Base-by-base conservation (phyloP, 345 rosid genomes). In the Gossypium thurberi region DNA sequence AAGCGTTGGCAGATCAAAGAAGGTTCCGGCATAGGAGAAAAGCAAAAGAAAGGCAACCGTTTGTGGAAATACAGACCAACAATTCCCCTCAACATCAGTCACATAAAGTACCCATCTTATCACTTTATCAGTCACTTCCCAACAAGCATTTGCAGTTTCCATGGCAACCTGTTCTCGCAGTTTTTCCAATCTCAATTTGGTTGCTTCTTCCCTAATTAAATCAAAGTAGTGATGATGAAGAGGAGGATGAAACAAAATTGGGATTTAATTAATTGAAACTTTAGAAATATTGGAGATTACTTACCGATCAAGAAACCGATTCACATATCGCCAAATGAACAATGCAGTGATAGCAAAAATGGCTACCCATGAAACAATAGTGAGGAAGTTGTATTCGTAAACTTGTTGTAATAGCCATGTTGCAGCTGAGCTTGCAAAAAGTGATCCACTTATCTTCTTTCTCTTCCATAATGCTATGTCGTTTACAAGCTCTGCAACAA, bases 401-500 rank as follows among this genome's bases (percentile, higher is more conserved):
- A 86, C 62, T 8, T 83, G 78, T 18, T 84, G 70, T 72, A 83
- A 73, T 1, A 81, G 60, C 91, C 90, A 87, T 55, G 75, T 74
- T 44, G 70, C 82, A 3, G 90, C 78, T 52, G 86, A 75, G 28
- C 74, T 74, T 17, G 37, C 4, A 12, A 87, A 78, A 33, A 83
- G 61, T 40, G 73, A 62, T 8, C 78, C 70, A 64, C 85, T 87
- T 56, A 79, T 18, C 55, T 74, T 82, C 78, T 81, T 87, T 69
- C 81, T 86, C 79, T 85, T 87, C 94, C 94, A 89, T 50, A 87
- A 67, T 68, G 78, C 70, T 46, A 78, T 48, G 48, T 83, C 90
- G 66, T 69, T 80, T 55, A 75, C 55, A 65, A 56, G 73, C 68
- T 69, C 86, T 68, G 46, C 70, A 12, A 44, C 40, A 65, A 48